phyloP scores from a whole-genome alignment of 164 flowering plant species.

The Saururus chinensis region DNA sequence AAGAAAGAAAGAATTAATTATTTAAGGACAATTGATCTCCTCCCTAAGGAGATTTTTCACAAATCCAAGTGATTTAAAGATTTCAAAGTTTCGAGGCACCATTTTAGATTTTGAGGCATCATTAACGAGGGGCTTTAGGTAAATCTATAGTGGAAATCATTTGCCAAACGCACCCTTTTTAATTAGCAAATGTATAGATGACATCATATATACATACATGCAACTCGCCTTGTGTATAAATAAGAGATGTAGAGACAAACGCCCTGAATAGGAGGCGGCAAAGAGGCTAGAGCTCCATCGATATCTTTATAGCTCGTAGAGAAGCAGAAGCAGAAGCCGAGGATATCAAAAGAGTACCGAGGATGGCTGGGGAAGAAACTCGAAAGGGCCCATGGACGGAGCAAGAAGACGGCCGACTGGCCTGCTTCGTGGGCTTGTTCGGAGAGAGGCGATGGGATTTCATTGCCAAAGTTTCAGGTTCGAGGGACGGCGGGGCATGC shows the following conservation, averaged over 20 bases:
- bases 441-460: conserved; percentile 98
- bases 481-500: conserved; percentile 85
- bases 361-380: conserved; percentile 45
- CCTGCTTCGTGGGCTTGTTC: conserved; percentile 60
- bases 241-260: neutral
- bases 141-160: neutral
- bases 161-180: neutral
- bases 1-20: no score
- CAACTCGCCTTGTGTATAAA: neutral
- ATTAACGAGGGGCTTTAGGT: no score
- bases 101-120: no score
- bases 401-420: conserved; percentile 77
- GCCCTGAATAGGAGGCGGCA: neutral
- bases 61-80: no score
- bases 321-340: neutral
- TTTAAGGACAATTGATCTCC: no score
- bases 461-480: conserved; percentile 98
- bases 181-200: neutral
- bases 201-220: neutral
- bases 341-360: conserved; percentile 2
- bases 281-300: neutral
- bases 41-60: no score
- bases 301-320: neutral
- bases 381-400: conserved; percentile 98
- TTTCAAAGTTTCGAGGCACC: no score